A percentile compares a stretch with the other conserved stretches of the same genome.
Conservation (phyloP, 2,329 filamentous ascomycete species). For the Monosporascus sp. region DNA sequence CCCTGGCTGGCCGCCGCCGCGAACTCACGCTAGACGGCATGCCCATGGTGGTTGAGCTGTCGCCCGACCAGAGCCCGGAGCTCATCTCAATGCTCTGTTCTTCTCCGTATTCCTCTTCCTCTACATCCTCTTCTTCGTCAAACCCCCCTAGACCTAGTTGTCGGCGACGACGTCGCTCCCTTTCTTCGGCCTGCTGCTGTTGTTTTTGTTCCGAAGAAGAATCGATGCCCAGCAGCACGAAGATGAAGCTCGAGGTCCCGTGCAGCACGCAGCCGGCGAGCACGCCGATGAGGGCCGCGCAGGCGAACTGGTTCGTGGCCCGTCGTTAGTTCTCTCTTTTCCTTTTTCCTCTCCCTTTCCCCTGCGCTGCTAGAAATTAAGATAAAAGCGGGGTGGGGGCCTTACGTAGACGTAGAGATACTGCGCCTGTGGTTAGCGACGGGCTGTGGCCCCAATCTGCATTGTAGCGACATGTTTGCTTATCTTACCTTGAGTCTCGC, state of each 20-base stretch:
- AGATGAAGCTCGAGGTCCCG: slow-evolving; percentile 22
- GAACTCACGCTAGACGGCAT: neutral
- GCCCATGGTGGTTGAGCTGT: slow-evolving; percentile 5
- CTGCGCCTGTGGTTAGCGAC: slow-evolving; percentile 13
- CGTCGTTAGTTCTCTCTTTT: neutral
- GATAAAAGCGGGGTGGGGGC: neutral
- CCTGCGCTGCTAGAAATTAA: neutral
- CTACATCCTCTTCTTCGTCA: slow-evolving; percentile 7
- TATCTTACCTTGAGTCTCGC: slow-evolving; percentile 24
- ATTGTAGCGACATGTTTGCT: neutral
- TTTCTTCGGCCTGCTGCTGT: neutral
- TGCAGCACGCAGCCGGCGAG: slow-evolving; percentile 20
- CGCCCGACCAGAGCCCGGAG: slow-evolving; percentile 6
- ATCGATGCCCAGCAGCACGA: slow-evolving; percentile 22
- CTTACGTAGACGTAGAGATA: slow-evolving; percentile 29
- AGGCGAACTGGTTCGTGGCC: slow-evolving; percentile 20
- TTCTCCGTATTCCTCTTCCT: slow-evolving; percentile 2
- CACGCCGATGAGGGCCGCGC: slow-evolving; percentile 24
- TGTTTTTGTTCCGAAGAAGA: slow-evolving; percentile 8
- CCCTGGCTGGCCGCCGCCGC: neutral
- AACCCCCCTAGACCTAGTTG: neutral
- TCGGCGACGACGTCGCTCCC: neutral
- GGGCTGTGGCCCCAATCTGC: slow-evolving; percentile 1
- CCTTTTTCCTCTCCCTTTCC: neutral
- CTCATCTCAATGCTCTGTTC: neutral